Evolutionary conservation across 1,284 basidiomycete genomes (phyloP).

Genomic region (Cryptococcus sp.): DNA sequence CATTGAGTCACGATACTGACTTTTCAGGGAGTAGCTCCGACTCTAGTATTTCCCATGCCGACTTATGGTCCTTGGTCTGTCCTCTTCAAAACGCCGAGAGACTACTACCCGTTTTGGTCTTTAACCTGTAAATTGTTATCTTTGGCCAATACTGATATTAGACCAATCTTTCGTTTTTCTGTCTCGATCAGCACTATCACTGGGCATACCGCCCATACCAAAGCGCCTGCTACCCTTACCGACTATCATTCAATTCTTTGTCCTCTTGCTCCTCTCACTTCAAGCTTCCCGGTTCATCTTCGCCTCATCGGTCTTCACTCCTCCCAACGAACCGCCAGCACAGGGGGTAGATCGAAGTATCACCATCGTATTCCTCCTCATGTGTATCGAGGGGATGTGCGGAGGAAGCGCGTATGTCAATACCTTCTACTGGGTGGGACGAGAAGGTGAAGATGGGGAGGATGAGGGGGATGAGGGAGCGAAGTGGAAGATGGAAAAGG

Average conservation of each 20-base stretch:
- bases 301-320: conserved; percentile 33
- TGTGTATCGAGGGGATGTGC: conserved; percentile 79
- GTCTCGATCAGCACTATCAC: conserved; percentile 84
- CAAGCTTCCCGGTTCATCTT: conserved; percentile 44
- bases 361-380: conserved; percentile 66
- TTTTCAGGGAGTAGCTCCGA: conserved; percentile 76
- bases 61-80: conserved; percentile 58
- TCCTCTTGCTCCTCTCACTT: conserved; percentile 57
- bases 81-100: conserved; percentile 79
- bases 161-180: conserved; percentile 91
- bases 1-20: conserved; percentile 11
- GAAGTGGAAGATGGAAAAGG: conserved; percentile 56
- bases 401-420: conserved; percentile 92
- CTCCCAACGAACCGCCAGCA: conserved; percentile 4
- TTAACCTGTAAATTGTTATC: conserved; percentile 28
- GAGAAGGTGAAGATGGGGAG: conserved; percentile 52
- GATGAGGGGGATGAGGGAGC: conserved; percentile 52
- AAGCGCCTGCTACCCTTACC: conserved; percentile 58
- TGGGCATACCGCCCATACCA: conserved; percentile 81
- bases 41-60: conserved; percentile 84
- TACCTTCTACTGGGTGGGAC: conserved; percentile 78
- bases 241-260: conserved; percentile 54
- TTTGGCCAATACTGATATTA: conserved; percentile 4
- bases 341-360: conserved; percentile 54
- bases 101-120: conserved; percentile 89